Conservation (phyloP, 2,329 filamentous ascomycete genomes). For the Blumeria hordei region DNA sequence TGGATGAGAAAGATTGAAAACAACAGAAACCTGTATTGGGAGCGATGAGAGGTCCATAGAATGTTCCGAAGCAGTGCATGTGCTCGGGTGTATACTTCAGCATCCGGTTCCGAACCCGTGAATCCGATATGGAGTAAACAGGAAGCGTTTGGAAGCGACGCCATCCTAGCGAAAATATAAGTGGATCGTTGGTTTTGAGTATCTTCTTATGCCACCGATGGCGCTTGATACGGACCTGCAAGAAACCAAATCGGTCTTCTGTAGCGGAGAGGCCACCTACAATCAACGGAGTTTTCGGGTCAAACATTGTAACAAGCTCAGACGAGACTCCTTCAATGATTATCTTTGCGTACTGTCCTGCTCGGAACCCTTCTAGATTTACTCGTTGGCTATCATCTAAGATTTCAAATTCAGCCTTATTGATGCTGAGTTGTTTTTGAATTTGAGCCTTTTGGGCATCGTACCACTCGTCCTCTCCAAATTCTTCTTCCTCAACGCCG, state of each 20-base stretch:
- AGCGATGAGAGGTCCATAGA: constrained; percentile 84
- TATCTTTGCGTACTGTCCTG: constrained; percentile 81
- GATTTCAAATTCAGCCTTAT: constrained; percentile 73
- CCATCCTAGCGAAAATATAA: constrained; percentile 95
- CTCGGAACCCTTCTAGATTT: constrained; percentile 70
- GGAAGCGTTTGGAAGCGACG: constrained; percentile 79
- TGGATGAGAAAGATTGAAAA: constrained; percentile 68
- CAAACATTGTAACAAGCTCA: constrained; percentile 70
- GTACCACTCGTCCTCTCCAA: constrained; percentile 97
- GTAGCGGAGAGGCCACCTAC: constrained; percentile 81
- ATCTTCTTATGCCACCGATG: constrained; percentile 99
- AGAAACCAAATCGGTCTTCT: constrained; percentile 84
- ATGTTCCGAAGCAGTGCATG: constrained; percentile 94
- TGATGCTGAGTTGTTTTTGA: constrained; percentile 91
- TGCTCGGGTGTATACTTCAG: constrained; percentile 98
- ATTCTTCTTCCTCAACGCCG: constrained; percentile 47
- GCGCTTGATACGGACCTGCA: constrained; percentile 89
- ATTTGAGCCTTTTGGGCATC: constrained; percentile 86
- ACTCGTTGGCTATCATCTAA: constrained; percentile 66
- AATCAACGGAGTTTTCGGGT: constrained; percentile 59
- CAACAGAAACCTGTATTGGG: constrained; percentile 92
- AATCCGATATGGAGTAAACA: constrained; percentile 88
- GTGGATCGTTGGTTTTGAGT: constrained; percentile 87
- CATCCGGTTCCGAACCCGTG: constrained; percentile 83
- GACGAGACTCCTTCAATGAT: constrained; percentile 73